Evolutionary conservation across 129 eudicot genomes (phyloP).

Genomic region (Saussurea involucrata): DNA sequence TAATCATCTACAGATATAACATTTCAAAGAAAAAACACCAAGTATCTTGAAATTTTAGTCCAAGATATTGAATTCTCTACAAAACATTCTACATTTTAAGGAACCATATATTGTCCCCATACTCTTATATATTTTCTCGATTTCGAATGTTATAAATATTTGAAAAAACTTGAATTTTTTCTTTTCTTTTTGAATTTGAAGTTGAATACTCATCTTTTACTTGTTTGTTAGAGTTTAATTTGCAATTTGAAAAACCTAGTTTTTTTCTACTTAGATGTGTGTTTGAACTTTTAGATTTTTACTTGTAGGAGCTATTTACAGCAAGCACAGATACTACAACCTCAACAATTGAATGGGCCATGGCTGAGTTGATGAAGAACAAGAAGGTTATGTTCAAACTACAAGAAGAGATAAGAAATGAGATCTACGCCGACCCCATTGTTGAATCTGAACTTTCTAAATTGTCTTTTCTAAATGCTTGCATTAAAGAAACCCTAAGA

Average conservation of each 20-base stretch:
- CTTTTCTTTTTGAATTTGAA: too few species aligned
- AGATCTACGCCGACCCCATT: neutral
- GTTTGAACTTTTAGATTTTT: neutral
- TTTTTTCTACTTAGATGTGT: neutral
- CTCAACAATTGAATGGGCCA: constrained; percentile 34
- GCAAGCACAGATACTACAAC: constrained; percentile 23
- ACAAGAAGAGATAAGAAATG: constrained; percentile 8
- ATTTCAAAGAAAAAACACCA: too few species aligned
- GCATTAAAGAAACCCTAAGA: constrained; percentile 35
- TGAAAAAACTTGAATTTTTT: too few species aligned
- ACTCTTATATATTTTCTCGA: too few species aligned
- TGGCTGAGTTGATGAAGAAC: constrained; percentile 19
- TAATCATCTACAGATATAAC: too few species aligned
- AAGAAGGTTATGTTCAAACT: constrained; percentile 7
- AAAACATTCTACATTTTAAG: too few species aligned
- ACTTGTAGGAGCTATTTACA: constrained; percentile 26
- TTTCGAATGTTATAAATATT: too few species aligned
- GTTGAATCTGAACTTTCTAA: constrained; percentile 21
- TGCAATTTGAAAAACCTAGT: neutral
- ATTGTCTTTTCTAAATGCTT: constrained; percentile 26
- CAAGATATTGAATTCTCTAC: neutral
- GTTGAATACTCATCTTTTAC: too few species aligned
- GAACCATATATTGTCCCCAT: too few species aligned
- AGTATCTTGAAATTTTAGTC: neutral
- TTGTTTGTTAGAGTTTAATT: too few species aligned